Evolutionary conservation across 345 rosid genomes (phyloP).

Genomic region (Pseudoturritis turrita): DNA sequence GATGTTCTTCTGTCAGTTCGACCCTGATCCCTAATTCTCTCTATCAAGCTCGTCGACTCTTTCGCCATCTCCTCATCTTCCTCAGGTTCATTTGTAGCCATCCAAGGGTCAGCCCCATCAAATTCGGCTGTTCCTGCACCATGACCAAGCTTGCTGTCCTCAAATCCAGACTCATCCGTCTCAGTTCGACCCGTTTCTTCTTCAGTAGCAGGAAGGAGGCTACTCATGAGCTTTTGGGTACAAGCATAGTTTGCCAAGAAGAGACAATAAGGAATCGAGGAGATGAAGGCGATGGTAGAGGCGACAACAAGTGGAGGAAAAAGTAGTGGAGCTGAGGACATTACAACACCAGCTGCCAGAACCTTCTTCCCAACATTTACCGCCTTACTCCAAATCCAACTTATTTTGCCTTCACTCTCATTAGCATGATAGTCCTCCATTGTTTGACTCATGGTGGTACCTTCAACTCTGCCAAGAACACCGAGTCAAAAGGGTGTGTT

Average conservation of each 20-base stretch:
- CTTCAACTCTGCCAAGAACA: conserved; percentile 38
- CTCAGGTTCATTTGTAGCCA: not conserved
- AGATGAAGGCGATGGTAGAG: conserved; percentile 54
- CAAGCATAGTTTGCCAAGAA: conserved; percentile 72
- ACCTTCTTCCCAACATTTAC: conserved; percentile 58
- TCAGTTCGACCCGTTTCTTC: not conserved
- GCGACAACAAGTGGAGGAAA: conserved; percentile 62
- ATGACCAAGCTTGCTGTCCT: conserved; percentile 8
- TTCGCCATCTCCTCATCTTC: conserved; percentile 32
- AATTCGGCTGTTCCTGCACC: not conserved
- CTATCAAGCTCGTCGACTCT: conserved; percentile 43
- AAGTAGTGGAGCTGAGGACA: conserved; percentile 64
- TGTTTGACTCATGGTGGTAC: conserved; percentile 3
- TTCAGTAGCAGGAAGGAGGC: conserved; percentile 43
- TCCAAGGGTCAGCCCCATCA: not conserved
- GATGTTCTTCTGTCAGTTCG: conserved; percentile 2
- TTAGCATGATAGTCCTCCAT: conserved; percentile 20
- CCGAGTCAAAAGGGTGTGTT: not conserved
- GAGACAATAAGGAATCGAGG: conserved; percentile 62
- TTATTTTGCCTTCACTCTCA: conserved; percentile 27
- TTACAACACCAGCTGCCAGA: conserved; percentile 47
- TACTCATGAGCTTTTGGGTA: conserved; percentile 64
- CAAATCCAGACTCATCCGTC: conserved; percentile 3
- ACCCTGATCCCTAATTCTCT: conserved; percentile 45
- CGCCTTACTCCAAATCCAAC: conserved; percentile 50